These are phyloP conservation scores for Mycena galopus DNA, from an alignment of 768 basidiomycete genomes.

Conservation along the genomic window DNA sequence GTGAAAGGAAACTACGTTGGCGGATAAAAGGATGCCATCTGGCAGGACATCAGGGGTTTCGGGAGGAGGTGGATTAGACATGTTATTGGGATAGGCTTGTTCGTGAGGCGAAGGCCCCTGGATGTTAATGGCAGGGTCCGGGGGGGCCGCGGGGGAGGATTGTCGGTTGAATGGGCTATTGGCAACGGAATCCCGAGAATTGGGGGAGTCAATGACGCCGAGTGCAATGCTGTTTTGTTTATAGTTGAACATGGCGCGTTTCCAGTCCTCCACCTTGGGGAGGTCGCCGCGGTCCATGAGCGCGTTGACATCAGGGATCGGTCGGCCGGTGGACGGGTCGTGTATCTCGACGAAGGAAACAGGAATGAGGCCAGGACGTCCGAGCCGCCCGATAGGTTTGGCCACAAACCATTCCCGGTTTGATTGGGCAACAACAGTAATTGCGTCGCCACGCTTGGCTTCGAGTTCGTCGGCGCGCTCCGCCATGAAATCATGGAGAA, in stretches of 20 bases:
- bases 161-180: slow-evolving; percentile 56
- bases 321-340: slow-evolving; percentile 87
- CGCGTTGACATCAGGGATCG: slow-evolving; percentile 79
- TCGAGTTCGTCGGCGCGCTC: slow-evolving; percentile 97
- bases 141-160: slow-evolving; percentile 35
- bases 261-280: slow-evolving; percentile 99
- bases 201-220: slow-evolving; percentile 84
- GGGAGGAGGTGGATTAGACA: slow-evolving; percentile 50
- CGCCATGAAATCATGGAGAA: slow-evolving; percentile 95
- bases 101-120: slow-evolving; percentile 48
- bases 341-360: slow-evolving; percentile 97
- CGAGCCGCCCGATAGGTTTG: slow-evolving; percentile 95
- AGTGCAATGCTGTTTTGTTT: slow-evolving; percentile 96
- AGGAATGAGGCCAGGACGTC: slow-evolving; percentile 96
- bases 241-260: slow-evolving; percentile 93
- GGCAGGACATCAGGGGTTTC: slow-evolving; percentile 68
- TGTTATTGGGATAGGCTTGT: slow-evolving; percentile 36
- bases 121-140: slow-evolving; percentile 39
- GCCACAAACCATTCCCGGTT: slow-evolving; percentile 99
- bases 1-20: slow-evolving; percentile 96
- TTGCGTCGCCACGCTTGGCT: slow-evolving; percentile 92
- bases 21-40: slow-evolving; percentile 87
- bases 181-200: slow-evolving; percentile 56
- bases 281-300: slow-evolving; percentile 91
- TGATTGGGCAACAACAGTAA: slow-evolving; percentile 98